Percentiles rank a stretch among this genome's conserved stretches.
phyloP scores from a whole-genome alignment of 352 stramenopile species.

The Globisporangium heterothallicum region DNA sequence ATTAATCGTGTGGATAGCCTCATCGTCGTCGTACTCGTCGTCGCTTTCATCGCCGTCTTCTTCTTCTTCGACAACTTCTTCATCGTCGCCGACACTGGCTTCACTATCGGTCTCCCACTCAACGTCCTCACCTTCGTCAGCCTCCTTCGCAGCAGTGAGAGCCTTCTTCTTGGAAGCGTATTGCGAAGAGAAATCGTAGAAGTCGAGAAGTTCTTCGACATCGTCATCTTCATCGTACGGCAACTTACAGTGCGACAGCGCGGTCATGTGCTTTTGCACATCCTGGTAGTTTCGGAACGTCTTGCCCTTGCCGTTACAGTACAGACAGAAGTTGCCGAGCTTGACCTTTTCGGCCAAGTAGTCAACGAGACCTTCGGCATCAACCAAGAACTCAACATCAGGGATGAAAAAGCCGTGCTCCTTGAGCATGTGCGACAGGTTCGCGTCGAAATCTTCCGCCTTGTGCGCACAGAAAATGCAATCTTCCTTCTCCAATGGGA shows the following conservation, averaged over 20 bases:
- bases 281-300: conserved; percentile 86
- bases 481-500: conserved; percentile 70
- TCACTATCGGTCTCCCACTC: conserved; percentile 82
- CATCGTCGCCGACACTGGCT: conserved; percentile 65
- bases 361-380: conserved; percentile 86
- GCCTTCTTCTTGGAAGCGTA: conserved; percentile 35
- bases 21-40: conserved; percentile 41
- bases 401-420: conserved; percentile 95
- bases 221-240: conserved; percentile 88
- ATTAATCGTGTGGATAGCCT: conserved; percentile 45
- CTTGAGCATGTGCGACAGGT: conserved; percentile 89
- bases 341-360: conserved; percentile 97
- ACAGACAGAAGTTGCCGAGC: conserved; percentile 92
- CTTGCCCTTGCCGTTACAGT: conserved; percentile 91
- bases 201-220: conserved; percentile 85
- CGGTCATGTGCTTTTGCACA: conserved; percentile 94
- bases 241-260: conserved; percentile 89
- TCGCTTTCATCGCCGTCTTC: conserved; percentile 33
- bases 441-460: conserved; percentile 58
- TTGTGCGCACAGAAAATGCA: conserved; percentile 80
- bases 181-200: conserved; percentile 89
- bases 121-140: conserved; percentile 35
- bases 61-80: conserved; percentile 67
- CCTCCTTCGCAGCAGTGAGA: conserved; percentile 12
- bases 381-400: conserved; percentile 89